Percentiles rank a stretch among this genome's conserved stretches.
Evolutionary conservation across 495 filamentous ascomycete genomes (phyloP).

Genomic region (Glonium stellatum): DNA sequence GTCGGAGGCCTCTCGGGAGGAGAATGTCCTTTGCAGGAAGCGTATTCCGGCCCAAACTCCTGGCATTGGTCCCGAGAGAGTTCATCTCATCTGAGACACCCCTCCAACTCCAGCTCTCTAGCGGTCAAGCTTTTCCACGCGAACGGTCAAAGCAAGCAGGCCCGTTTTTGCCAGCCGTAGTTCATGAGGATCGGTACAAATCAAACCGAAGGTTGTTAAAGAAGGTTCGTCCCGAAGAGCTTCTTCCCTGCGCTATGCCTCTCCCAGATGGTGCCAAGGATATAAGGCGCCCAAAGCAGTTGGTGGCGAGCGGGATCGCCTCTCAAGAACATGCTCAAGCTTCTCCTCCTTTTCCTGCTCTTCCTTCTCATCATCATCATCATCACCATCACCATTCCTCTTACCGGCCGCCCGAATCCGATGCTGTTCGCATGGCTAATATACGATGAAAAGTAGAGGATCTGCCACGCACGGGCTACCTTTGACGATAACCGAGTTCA

Average conservation of each 20-base stretch:
- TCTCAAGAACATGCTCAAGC: background rate
- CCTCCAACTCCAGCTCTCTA: background rate
- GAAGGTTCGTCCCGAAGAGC: slow-evolving; percentile 2
- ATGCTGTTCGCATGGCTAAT: slow-evolving; percentile 21
- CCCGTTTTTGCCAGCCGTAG: background rate
- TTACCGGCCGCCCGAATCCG: background rate
- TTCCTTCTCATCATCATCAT: too few species aligned
- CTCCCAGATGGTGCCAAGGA: background rate
- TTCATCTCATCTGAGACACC: slow-evolving; percentile 14
- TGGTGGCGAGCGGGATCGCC: background rate
- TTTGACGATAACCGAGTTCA: slow-evolving; percentile 2
- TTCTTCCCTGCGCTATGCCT: background rate
- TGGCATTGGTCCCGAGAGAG: slow-evolving; percentile 11
- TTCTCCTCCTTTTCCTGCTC: too few species aligned
- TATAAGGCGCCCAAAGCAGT: background rate
- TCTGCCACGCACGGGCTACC: slow-evolving; percentile 6
- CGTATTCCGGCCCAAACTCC: slow-evolving; percentile 10
- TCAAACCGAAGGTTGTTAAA: background rate
- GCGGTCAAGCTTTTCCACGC: background rate
- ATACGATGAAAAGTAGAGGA: slow-evolving; percentile 9
- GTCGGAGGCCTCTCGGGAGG: slow-evolving; percentile 13
- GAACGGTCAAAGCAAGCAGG: background rate
- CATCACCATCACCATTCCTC: too few species aligned
- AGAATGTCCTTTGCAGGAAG: slow-evolving; percentile 12
- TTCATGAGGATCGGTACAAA: background rate